These are phyloP conservation scores for Dactylis glomerata DNA, from an alignment of 176 grass and related monocot genomes.

Conservation along the genomic window DNA sequence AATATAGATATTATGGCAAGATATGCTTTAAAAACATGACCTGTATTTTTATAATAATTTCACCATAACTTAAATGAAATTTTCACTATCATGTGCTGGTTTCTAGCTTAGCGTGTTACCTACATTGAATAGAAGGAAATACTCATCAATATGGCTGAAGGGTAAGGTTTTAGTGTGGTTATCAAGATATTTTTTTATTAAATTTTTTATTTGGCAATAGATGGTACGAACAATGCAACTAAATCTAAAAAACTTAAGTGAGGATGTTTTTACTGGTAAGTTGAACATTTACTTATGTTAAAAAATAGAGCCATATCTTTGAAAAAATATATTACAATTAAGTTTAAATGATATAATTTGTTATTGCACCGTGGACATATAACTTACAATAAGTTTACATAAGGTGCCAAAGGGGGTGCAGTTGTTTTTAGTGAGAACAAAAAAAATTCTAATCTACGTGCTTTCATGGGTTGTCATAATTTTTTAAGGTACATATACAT, in stretches of 20 bases:
- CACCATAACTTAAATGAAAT: not conserved
- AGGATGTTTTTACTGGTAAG: conserved; percentile 77
- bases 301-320: too few relatives aligned
- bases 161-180: conserved; percentile 82
- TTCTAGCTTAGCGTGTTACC: conserved; percentile 58
- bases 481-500: too few relatives aligned
- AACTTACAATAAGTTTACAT: too few relatives aligned
- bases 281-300: not conserved
- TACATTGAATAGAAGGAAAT: conserved; percentile 84
- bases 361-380: too few relatives aligned
- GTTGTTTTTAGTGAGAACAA: too few relatives aligned
- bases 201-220: conserved; percentile 68
- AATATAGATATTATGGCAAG: conserved; percentile 80
- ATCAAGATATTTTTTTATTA: conserved; percentile 68
- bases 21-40: conserved; percentile 36
- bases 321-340: too few relatives aligned
- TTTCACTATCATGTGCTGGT: conserved; percentile 32
- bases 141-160: conserved; percentile 29
- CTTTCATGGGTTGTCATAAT: too few relatives aligned
- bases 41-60: too few relatives aligned
- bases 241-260: conserved; percentile 83
- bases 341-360: too few relatives aligned
- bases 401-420: too few relatives aligned
- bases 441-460: too few relatives aligned
- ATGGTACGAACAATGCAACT: conserved; percentile 72